phyloP scores from a whole-genome alignment of 495 filamentous ascomycete species.

The Pyrenopolyporus hunteri region DNA sequence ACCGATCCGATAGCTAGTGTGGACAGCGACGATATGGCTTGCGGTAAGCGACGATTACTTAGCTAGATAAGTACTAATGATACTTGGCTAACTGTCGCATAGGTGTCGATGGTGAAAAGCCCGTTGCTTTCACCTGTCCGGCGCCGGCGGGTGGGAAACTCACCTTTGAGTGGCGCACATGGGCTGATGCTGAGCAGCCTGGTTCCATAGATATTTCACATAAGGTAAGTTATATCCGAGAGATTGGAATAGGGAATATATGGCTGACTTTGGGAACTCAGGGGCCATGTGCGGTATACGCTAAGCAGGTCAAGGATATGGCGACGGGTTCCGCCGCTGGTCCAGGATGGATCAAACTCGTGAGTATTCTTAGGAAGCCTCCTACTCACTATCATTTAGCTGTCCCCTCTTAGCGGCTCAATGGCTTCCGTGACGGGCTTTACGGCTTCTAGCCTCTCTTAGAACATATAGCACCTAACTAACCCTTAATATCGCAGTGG shows the following conservation, averaged over 20 bases:
- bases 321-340: slow-evolving; percentile 56
- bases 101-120: slow-evolving; percentile 63
- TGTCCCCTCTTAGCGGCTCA: background rate
- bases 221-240: slow-evolving; percentile 48
- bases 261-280: background rate
- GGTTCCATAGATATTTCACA: slow-evolving; percentile 66
- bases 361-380: slow-evolving; percentile 3
- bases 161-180: slow-evolving; percentile 67
- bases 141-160: slow-evolving; percentile 60
- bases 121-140: slow-evolving; percentile 64
- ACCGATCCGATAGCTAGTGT: slow-evolving; percentile 62
- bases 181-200: slow-evolving; percentile 61
- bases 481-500: slow-evolving; percentile 42
- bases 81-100: background rate
- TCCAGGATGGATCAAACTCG: slow-evolving; percentile 80
- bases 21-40: slow-evolving; percentile 68
- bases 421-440: background rate
- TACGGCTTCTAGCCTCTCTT: background rate
- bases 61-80: background rate
- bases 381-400: background rate
- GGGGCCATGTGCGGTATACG: slow-evolving; percentile 72
- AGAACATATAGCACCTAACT: background rate
- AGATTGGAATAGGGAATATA: background rate
- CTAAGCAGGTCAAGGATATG: slow-evolving; percentile 64
- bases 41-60: slow-evolving; percentile 57